Evolutionary conservation across 441 rosid species (phyloP).

Genomic region (Macaranga tanarius): DNA sequence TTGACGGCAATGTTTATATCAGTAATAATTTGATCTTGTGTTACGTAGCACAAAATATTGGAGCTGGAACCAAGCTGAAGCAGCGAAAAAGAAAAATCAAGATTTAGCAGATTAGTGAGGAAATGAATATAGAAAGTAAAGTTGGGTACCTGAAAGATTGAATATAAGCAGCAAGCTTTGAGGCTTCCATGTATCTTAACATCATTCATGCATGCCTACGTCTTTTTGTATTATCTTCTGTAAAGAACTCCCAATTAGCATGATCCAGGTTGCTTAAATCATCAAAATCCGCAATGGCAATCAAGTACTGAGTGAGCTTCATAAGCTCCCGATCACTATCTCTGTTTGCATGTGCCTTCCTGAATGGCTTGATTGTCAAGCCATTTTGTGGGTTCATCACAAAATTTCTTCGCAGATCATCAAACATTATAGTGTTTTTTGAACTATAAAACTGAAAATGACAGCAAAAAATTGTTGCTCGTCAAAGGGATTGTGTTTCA

Average conservation of each 20-base stretch:
- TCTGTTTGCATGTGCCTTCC: slow-evolving; percentile 85
- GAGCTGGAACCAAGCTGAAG: neutral
- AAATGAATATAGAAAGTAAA: neutral
- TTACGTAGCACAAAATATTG: neutral
- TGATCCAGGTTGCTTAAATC: slow-evolving; percentile 77
- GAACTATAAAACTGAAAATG: slow-evolving; percentile 67
- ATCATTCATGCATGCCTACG: slow-evolving; percentile 57
- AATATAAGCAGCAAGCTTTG: slow-evolving; percentile 5
- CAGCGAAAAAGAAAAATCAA: neutral
- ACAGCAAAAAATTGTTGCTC: slow-evolving; percentile 1
- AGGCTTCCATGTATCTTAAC: slow-evolving; percentile 16
- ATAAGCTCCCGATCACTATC: slow-evolving; percentile 85
- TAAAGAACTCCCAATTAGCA: slow-evolving; percentile 63
- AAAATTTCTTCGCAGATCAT: slow-evolving; percentile 80
- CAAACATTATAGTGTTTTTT: slow-evolving; percentile 94
- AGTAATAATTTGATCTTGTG: neutral
- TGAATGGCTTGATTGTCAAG: slow-evolving; percentile 75
- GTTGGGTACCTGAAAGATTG: slow-evolving; percentile 18
- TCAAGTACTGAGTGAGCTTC: slow-evolving; percentile 80
- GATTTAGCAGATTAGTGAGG: neutral
- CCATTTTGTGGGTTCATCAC: slow-evolving; percentile 98
- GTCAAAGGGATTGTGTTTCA: slow-evolving; percentile 7
- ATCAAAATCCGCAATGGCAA: slow-evolving; percentile 80
- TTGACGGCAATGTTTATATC: neutral
- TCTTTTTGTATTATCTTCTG: slow-evolving; percentile 62